phyloP scores from a whole-genome alignment of 2,329 filamentous ascomycete genomes.

The Escovopsis weberi region DNA sequence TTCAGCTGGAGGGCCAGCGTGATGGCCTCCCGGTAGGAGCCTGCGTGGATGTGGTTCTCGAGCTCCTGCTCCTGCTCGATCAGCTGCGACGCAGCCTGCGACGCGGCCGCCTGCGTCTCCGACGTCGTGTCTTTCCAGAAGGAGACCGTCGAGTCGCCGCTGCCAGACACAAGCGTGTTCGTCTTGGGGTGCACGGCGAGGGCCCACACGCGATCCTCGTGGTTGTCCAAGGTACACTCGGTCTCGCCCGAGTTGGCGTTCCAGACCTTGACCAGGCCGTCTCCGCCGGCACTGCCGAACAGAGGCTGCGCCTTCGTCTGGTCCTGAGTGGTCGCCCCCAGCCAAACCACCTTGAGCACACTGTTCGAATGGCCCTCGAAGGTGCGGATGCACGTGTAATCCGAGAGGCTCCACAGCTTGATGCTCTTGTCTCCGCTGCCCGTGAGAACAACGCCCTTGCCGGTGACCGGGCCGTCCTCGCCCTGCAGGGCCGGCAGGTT shows the following conservation, averaged over 20 bases:
- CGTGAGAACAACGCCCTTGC: conserved; percentile 72
- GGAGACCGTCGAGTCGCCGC: conserved; percentile 80
- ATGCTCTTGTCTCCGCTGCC: conserved; percentile 93
- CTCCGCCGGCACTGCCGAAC: conserved; percentile 77
- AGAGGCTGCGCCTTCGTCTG: conserved; percentile 47
- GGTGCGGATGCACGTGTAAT: conserved; percentile 84
- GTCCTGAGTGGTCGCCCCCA: conserved; percentile 40
- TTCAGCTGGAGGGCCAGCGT: conserved; percentile 85
- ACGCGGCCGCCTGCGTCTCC: conserved; percentile 60
- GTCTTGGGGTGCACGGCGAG: conserved; percentile 55
- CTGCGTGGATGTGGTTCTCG: conserved; percentile 78
- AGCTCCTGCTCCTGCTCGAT: conserved; percentile 92
- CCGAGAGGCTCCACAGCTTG: conserved; percentile 83
- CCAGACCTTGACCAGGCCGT: conserved; percentile 95
- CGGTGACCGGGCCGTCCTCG: conserved; percentile 56
- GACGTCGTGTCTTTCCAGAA: conserved; percentile 92
- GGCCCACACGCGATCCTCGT: conserved; percentile 91
- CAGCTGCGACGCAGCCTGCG: conserved; percentile 58
- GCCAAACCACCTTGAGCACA: conserved; percentile 85
- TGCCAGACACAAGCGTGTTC: conserved; percentile 74
- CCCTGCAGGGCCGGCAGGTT: conserved; percentile 60
- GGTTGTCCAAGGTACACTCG: conserved; percentile 86
- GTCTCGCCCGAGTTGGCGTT: conserved; percentile 73
- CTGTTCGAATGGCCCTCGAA: conserved; percentile 96
- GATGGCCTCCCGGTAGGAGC: conserved; percentile 86